Percentiles rank a stretch among this genome's conserved stretches.
phyloP scores from a whole-genome alignment of 2,329 filamentous ascomycete genomes.

The Mycogone perniciosa region DNA sequence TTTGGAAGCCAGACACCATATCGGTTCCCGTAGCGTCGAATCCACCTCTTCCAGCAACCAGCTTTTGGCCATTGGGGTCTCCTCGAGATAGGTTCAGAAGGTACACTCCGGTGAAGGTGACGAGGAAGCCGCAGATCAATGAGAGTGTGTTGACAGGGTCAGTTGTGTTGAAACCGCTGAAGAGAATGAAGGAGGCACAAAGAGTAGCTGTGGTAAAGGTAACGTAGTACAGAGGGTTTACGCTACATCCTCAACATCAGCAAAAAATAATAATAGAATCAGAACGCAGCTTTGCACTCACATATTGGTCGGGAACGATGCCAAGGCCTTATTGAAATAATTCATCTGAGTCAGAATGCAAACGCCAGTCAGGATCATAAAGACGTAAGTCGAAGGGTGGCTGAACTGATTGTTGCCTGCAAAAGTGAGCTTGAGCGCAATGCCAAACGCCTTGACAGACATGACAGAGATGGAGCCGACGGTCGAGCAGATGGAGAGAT shows the following conservation, averaged over 20 bases:
- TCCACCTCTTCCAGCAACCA: conserved; percentile 54
- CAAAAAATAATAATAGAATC: neutral
- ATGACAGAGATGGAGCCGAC: conserved; percentile 97
- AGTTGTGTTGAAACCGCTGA: conserved; percentile 91
- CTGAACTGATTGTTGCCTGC: conserved; percentile 91
- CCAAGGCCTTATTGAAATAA: conserved; percentile 98
- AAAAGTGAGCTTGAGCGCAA: conserved; percentile 92
- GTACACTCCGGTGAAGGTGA: conserved; percentile 94
- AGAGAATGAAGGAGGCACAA: conserved; percentile 91
- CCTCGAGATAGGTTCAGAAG: conserved; percentile 90
- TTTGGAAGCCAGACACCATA: conserved; percentile 81
- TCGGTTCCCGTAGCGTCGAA: conserved; percentile 85
- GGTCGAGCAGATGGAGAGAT: conserved; percentile 94
- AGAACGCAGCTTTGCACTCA: conserved; percentile 40
- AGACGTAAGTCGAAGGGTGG: conserved; percentile 94
- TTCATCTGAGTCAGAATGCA: conserved; percentile 99
- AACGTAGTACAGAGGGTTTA: conserved; percentile 95
- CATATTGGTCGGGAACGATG: conserved; percentile 96
- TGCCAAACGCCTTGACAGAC: conserved; percentile 98
- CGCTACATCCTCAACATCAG: conserved; percentile 46
- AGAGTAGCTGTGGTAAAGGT: conserved; percentile 94
- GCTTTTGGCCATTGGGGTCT: conserved; percentile 72
- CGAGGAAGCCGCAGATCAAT: conserved; percentile 83
- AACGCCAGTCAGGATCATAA: conserved; percentile 84
- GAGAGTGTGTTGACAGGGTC: conserved; percentile 89